These are phyloP conservation scores for Karstenula rhodostoma DNA, from an alignment of 2,329 filamentous ascomycete species.

Conservation along the genomic window DNA sequence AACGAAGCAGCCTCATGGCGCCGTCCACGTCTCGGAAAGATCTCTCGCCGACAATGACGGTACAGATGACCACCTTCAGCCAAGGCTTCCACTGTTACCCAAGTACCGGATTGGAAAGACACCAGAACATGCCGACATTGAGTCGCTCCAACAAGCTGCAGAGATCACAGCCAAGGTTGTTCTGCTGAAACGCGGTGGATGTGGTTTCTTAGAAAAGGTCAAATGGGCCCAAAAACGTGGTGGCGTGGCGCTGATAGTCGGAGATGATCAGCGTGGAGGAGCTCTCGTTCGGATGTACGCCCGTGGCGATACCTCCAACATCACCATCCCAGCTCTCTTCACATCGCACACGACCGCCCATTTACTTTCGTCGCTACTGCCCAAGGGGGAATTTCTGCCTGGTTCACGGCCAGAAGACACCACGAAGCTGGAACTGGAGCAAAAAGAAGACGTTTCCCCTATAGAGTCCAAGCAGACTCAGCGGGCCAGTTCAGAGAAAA, in stretches of 20 bases:
- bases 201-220: constrained; percentile 95
- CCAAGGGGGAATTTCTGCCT: constrained; percentile 69
- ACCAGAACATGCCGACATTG: constrained; percentile 79
- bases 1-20: constrained; percentile 11
- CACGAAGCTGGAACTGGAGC: constrained; percentile 25
- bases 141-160: constrained; percentile 87
- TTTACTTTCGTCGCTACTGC: constrained; percentile 85
- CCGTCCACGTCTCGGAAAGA: constrained; percentile 3
- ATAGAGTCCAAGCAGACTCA: constrained; percentile 42
- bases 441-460: constrained; percentile 4
- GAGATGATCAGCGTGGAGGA: constrained; percentile 89
- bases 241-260: constrained; percentile 88
- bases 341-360: constrained; percentile 95
- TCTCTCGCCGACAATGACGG: constrained; percentile 67
- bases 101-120: constrained; percentile 39
- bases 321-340: constrained; percentile 93
- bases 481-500: constrained; percentile 5
- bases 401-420: constrained; percentile 68
- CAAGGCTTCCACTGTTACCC: constrained; percentile 53
- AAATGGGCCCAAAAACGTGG: constrained; percentile 96
- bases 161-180: constrained; percentile 95
- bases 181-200: constrained; percentile 88
- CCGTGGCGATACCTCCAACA: constrained; percentile 92
- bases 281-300: constrained; percentile 97
- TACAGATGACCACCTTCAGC: constrained; percentile 83